Conservation (phyloP, 2,329 filamentous ascomycete genomes). For the Ustilaginoidea virens region DNA sequence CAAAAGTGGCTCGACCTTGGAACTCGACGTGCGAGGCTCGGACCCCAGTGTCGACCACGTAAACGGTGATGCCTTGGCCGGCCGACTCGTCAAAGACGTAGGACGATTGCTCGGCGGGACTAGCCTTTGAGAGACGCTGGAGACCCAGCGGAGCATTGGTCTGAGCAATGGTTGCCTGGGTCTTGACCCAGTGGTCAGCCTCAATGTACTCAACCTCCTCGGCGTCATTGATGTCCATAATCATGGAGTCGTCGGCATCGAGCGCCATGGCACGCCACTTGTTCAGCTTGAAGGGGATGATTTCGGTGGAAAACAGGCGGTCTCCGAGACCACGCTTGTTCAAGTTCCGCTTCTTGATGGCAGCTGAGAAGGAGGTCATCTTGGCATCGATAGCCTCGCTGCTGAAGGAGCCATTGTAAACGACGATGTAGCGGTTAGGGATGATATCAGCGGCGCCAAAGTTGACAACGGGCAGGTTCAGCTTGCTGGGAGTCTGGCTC, state of each 20-base stretch:
- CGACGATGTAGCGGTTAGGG: conserved; percentile 45
- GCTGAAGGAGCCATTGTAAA: conserved; percentile 41
- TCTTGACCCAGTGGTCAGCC: conserved; percentile 32
- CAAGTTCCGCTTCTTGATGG: conserved; percentile 41
- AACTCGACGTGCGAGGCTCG: conserved; percentile 38
- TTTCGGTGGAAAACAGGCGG: conserved; percentile 28
- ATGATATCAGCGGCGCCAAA: conserved; percentile 31
- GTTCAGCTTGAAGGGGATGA: conserved; percentile 30
- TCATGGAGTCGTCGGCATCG: conserved; percentile 34
- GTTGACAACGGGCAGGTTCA: conserved; percentile 31
- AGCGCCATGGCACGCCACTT: conserved; percentile 37
- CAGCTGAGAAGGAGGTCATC: conserved; percentile 28
- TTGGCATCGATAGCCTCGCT: conserved; percentile 33
- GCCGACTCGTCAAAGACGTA: conserved; percentile 35
- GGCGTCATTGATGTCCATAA: conserved; percentile 30
- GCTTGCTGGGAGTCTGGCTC: not conserved
- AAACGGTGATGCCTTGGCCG: conserved; percentile 42
- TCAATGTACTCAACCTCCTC: conserved; percentile 37
- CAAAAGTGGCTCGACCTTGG: conserved; percentile 37
- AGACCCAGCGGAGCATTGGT: conserved; percentile 37
- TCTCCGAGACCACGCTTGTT: conserved; percentile 33
- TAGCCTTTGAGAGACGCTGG: conserved; percentile 33
- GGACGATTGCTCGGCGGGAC: conserved; percentile 11
- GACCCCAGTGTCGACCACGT: conserved; percentile 53
- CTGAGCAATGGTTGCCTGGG: conserved; percentile 31